Evolutionary conservation across 1,139 yeast genomes (phyloP), one percentile per base, ranked within the genome.

Genomic region (Yamadazyma mexicana): DNA sequence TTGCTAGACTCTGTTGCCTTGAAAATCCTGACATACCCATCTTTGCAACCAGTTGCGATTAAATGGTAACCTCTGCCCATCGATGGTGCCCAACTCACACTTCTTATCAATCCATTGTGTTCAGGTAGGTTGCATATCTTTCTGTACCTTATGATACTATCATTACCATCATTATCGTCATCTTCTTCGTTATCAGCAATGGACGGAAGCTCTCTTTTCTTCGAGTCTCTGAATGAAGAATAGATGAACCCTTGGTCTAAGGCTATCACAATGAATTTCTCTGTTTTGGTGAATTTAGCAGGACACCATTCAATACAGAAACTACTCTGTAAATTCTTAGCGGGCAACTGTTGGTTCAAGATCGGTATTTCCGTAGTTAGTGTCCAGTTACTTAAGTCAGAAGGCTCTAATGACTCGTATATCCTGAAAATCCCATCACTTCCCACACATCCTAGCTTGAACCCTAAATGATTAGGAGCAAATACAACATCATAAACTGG

Each of bases 31-130:
- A 92, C 91, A 54, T 72, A 81, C 0, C 98, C 98, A 60, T 92
- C 98, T 59, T 89, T 89, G 58, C 96, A 88, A 2, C 95, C 98
- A 0, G 98, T 91, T 1, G 98, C 98, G 34, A 92, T 75, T 38
- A 89, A 66, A 54, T 92, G 96, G 59, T 81, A 87, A 44, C 83
- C 81, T 49, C 96, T 72, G 2, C 98, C 98, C 85, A 91, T 87
- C 0, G 95, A 82, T 5, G 98, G 97, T 0, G 98, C 98, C 98
- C 98, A 92, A 34, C 94, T 77, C 7, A 92, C 89, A 28, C 92
- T 87, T 49, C 98, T 71, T 33, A 92, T 88, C 36, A 92, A 73
- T 2, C 95, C 96, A 44, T 79, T 76, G 59, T 91, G 98, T 37
- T 88, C 96, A 1, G 91, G 86, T 32, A 72, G 54, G 47, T 58